Percentiles rank a stretch among this genome's conserved stretches.
These are phyloP conservation scores for Trametes cubensis DNA, from an alignment of 768 basidiomycete species.

Conservation along the genomic window DNA sequence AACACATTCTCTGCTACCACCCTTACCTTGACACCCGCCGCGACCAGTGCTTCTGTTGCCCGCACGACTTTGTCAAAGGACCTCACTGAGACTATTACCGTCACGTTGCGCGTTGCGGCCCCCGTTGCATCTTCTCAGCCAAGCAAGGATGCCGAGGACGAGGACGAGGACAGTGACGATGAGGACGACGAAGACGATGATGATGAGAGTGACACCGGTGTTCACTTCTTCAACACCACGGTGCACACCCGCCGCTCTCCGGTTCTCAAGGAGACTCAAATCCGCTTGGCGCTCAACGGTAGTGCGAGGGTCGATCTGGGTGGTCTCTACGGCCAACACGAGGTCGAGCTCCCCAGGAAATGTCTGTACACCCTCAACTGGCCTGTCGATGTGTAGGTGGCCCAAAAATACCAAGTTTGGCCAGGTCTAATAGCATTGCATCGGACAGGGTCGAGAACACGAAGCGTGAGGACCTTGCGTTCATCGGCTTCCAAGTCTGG, in stretches of 20 bases:
- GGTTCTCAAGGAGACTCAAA: not conserved
- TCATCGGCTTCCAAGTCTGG: slow-evolving; percentile 81
- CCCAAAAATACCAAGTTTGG: not conserved
- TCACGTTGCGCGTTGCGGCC: slow-evolving; percentile 16
- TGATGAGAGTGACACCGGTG: not conserved
- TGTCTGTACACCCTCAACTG: slow-evolving; percentile 70
- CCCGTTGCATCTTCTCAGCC: slow-evolving; percentile 10
- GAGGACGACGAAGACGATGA: slow-evolving; percentile 22
- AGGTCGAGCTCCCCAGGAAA: slow-evolving; percentile 42
- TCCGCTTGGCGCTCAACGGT: slow-evolving; percentile 11
- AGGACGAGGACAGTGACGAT: slow-evolving; percentile 23
- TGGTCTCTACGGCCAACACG: slow-evolving; percentile 37
- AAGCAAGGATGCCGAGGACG: slow-evolving; percentile 4
- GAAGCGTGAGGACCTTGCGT: slow-evolving; percentile 76
- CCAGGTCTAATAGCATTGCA: not conserved
- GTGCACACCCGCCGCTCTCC: not conserved
- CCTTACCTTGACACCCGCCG: not conserved
- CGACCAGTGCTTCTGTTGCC: not conserved
- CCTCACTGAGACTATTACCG: slow-evolving; percentile 23
- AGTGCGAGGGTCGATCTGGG: slow-evolving; percentile 34
- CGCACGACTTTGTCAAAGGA: not conserved
- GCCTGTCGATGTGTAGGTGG: slow-evolving; percentile 66
- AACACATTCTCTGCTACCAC: slow-evolving; percentile 6
- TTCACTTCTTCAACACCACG: not conserved
- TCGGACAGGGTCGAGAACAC: slow-evolving; percentile 62